These are phyloP conservation scores for Rubia peregrina DNA, from an alignment of 305 asterid genomes.

Conservation along the genomic window DNA sequence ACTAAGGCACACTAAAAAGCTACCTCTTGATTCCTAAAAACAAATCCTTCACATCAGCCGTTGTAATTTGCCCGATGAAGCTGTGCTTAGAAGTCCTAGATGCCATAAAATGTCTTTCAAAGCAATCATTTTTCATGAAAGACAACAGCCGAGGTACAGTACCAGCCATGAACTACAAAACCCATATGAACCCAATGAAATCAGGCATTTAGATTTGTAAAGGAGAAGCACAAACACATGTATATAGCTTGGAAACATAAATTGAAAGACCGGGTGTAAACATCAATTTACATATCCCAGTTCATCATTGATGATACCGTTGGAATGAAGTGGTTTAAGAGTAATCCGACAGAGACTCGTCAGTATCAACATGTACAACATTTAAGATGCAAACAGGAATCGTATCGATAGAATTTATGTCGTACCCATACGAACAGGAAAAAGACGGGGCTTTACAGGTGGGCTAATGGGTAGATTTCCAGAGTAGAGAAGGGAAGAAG, in stretches of 20 bases:
- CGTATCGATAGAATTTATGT: neutral
- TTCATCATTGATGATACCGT: neutral
- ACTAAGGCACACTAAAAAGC: neutral
- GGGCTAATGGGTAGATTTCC: neutral
- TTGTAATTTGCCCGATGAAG: neutral
- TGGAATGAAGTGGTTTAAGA: neutral
- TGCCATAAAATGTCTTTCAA: slow-evolving; percentile 11
- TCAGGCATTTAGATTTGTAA: neutral
- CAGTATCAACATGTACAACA: neutral
- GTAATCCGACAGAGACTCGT: neutral
- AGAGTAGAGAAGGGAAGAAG: neutral
- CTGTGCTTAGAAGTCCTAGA: slow-evolving; percentile 3
- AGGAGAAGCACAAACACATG: neutral
- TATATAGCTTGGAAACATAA: neutral
- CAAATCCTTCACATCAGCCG: neutral
- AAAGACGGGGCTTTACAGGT: neutral
- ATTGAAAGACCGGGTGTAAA: neutral
- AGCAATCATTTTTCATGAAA: slow-evolving; percentile 8
- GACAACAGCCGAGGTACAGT: neutral
- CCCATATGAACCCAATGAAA: neutral
- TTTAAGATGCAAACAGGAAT: neutral
- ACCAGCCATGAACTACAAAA: slow-evolving; percentile 15
- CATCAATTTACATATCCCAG: neutral
- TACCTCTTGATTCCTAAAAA: slow-evolving; percentile 14
- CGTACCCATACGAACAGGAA: neutral